Percentiles rank a stretch among this genome's conserved stretches.
Evolutionary conservation across 73 alveolate genomes (phyloP).

Genomic region (Uronychia setigera): DNA sequence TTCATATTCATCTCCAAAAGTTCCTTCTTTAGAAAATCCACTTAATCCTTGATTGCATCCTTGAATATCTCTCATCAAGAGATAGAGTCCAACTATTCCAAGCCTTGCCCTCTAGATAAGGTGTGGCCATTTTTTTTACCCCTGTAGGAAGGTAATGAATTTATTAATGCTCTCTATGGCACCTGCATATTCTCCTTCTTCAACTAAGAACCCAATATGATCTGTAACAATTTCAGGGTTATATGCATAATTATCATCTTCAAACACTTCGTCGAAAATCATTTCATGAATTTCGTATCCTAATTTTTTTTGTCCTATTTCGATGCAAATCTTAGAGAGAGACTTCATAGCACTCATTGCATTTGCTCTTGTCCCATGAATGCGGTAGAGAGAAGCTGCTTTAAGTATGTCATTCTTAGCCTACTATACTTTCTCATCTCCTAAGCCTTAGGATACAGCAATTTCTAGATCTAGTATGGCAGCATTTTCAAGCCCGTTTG

Average conservation of each 20-base stretch:
- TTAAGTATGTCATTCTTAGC: constrained; percentile 7
- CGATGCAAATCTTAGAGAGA: constrained; percentile 10
- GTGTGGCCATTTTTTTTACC: constrained; percentile 25
- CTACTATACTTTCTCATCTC: constrained; percentile 6
- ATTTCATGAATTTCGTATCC: constrained; percentile 16
- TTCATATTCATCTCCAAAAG: constrained; percentile 11
- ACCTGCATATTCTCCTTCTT: neutral
- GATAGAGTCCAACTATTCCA: constrained; percentile 12
- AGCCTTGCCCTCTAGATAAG: constrained; percentile 26
- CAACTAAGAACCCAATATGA: constrained; percentile 16
- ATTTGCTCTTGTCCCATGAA: constrained; percentile 13
- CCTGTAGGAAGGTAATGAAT: constrained; percentile 6
- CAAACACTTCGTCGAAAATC: constrained; percentile 35
- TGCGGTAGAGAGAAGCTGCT: constrained; percentile 16
- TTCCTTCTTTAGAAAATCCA: constrained; percentile 4
- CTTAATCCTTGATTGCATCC: neutral
- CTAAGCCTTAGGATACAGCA: neutral
- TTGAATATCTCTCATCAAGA: constrained; percentile 15
- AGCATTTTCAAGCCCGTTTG: constrained; percentile 48
- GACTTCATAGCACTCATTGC: constrained; percentile 22
- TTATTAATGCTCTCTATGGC: constrained; percentile 11
- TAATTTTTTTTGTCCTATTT: constrained; percentile 6
- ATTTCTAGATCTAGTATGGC: constrained; percentile 17
- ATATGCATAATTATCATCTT: constrained; percentile 41
- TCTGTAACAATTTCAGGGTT: constrained; percentile 39